Evolutionary conservation across 2,329 filamentous ascomycete species (phyloP).

Genomic region (Calonectria pteridis): DNA sequence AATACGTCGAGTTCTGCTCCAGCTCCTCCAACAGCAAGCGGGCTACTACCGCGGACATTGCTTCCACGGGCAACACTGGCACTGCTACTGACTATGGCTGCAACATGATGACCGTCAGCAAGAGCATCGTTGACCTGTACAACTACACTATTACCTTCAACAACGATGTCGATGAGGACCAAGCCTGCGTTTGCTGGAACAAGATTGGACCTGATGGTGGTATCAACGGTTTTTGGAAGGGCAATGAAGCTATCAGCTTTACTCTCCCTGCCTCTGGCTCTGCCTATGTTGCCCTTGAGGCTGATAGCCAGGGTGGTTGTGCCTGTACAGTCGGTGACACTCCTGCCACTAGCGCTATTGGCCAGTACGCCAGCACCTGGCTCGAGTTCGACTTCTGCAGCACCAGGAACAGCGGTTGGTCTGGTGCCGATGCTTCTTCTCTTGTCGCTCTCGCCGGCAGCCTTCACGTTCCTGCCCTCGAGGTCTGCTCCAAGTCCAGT

Average conservation of each 20-base stretch:
- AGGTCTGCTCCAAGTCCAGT: conserved; percentile 48
- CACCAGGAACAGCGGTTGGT: conserved; percentile 60
- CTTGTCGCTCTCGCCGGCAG: conserved; percentile 56
- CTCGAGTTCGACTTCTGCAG: conserved; percentile 63
- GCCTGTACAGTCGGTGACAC: conserved; percentile 52
- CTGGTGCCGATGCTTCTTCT: conserved; percentile 64
- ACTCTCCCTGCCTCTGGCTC: conserved; percentile 51
- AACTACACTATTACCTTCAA: conserved; percentile 58
- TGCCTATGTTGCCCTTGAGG: conserved; percentile 59
- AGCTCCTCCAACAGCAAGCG: conserved; percentile 58
- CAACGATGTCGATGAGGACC: conserved; percentile 51
- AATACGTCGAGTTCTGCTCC: conserved; percentile 49
- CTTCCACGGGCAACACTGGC: conserved; percentile 63
- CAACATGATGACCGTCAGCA: conserved; percentile 63
- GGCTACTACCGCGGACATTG: conserved; percentile 60
- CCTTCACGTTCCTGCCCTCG: conserved; percentile 51
- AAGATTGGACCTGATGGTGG: conserved; percentile 61
- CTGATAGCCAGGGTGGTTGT: conserved; percentile 62
- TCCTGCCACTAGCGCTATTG: conserved; percentile 51
- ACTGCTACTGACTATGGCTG: conserved; percentile 57
- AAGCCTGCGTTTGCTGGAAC: conserved; percentile 61
- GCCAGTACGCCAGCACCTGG: conserved; percentile 61
- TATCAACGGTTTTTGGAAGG: conserved; percentile 64
- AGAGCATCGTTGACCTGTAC: conserved; percentile 54
- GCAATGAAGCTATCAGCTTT: conserved; percentile 57